A percentile compares a stretch with the other conserved stretches of the same genome.
Evolutionary conservation across 768 basidiomycete species (phyloP).

Genomic region (Terana coerulea): DNA sequence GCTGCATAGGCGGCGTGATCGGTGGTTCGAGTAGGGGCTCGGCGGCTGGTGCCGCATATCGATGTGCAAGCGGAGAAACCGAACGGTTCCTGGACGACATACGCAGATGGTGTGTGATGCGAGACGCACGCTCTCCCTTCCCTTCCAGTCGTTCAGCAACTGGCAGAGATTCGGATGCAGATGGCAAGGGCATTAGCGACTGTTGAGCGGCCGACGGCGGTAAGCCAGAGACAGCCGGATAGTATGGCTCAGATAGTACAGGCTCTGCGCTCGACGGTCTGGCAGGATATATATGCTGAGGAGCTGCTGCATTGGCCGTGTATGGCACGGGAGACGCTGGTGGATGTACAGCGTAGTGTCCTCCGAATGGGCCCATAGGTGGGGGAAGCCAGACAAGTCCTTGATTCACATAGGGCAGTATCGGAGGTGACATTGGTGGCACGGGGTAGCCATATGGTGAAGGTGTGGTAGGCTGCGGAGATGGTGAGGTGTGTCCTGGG

Average conservation of each 20-base stretch:
- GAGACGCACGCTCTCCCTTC: conserved; percentile 56
- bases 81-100: conserved; percentile 54
- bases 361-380: not conserved
- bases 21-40: not conserved
- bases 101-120: conserved; percentile 57
- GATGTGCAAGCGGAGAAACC: conserved; percentile 58
- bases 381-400: conserved; percentile 48
- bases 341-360: not conserved
- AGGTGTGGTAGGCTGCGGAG: not conserved
- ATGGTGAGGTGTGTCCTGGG: not conserved
- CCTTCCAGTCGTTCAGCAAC: conserved; percentile 46
- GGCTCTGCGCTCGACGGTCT: conserved; percentile 54
- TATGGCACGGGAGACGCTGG: not conserved
- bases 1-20: not conserved
- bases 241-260: conserved; percentile 29
- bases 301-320: conserved; percentile 21
- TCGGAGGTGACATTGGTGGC: not conserved
- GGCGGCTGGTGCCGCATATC: conserved; percentile 30
- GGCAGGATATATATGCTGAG: conserved; percentile 25
- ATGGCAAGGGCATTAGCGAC: conserved; percentile 27
- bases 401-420: conserved; percentile 29
- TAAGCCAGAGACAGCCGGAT: conserved; percentile 32
- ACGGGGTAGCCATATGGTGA: not conserved
- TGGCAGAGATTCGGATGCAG: conserved; percentile 1
- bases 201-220: conserved; percentile 29